Evolutionary conservation across 1,284 basidiomycete genomes (phyloP).

Genomic region (Agaricales sp.): DNA sequence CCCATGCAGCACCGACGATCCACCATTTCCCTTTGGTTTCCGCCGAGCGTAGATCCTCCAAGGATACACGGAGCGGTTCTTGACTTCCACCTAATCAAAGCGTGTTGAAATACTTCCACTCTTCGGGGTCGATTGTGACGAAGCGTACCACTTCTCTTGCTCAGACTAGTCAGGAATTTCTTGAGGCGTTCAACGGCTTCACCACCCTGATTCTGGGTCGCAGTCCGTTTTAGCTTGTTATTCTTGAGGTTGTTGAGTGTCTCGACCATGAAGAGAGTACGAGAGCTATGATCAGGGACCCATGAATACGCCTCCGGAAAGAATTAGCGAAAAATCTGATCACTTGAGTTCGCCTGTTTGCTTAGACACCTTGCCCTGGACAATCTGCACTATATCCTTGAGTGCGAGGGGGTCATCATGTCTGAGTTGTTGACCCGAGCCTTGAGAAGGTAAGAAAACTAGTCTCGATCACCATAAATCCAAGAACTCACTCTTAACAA

Average conservation of each 20-base stretch:
- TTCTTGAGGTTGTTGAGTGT: conserved; percentile 85
- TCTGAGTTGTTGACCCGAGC: conserved; percentile 80
- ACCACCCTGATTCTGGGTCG: conserved; percentile 49
- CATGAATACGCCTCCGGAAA: neutral
- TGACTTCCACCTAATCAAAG: conserved; percentile 54
- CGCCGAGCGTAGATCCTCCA: conserved; percentile 80
- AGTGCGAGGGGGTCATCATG: conserved; percentile 80
- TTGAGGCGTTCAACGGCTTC: conserved; percentile 79
- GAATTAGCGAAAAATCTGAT: no score
- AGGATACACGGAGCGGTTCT: conserved; percentile 75
- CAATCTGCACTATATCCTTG: conserved; percentile 77
- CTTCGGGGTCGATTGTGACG: conserved; percentile 8
- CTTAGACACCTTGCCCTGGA: conserved; percentile 61
- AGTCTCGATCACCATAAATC: conserved; percentile 3
- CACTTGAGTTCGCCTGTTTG: conserved; percentile 54
- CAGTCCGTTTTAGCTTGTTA: conserved; percentile 69
- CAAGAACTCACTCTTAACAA: conserved; percentile 63
- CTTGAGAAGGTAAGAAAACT: conserved; percentile 27
- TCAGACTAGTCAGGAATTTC: conserved; percentile 68
- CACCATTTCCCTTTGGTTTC: conserved; percentile 96
- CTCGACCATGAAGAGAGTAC: conserved; percentile 89
- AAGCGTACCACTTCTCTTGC: conserved; percentile 67
- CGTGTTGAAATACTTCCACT: neutral
- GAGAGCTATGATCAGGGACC: conserved; percentile 40
- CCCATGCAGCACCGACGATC: conserved; percentile 96